Evolutionary conservation across 73 alveolate species (phyloP), one percentile per base, ranked within the genome.

Genomic region (Blepharisma japonicum): DNA sequence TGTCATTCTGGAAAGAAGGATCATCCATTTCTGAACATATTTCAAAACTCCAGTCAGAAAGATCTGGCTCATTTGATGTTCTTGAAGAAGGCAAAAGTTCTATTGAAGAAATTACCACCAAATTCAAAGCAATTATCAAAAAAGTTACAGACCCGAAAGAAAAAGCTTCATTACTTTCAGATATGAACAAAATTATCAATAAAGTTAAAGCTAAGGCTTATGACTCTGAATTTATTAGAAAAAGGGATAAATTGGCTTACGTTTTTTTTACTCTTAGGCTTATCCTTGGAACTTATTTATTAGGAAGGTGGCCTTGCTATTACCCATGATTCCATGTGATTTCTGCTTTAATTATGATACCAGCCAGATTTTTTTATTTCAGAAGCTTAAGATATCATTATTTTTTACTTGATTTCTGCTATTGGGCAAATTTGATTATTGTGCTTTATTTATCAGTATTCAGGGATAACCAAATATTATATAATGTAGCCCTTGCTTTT

Each of bases 221-320:
- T 32, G 42, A 32, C 42, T 32, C 42, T 32, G 50, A 61, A 9
- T 70, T 70, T 5, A 70, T 70, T 18, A 39, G 46, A 47, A 45
- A 11, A 14, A 23, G 66, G 25, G 80, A 70, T 25, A 70, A 70
- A 45, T 18, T 70, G 2, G 80, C 46, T 25, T 70, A 14, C 46
- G 61, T 70, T 9, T 14, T 45, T 9, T 9, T 21, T 45, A 8
- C n/a, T n/a, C n/a, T 70, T 7, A 39, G 61, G 11, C n/a, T 70
- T 14, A 45, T n/a, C 11, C 20, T 45, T 11, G 66, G 76, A 4
- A n/a, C 32, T 45, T 70, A 38, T 70, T 39, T 70, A 45, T 45
- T 70, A n/a, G 80, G 80, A 14, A 70, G 27, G 5, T 39, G 14
- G 11, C 80, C 80, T n/a, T 70, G 80, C 42, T 11, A 45, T n/a